These are phyloP conservation scores for Cutaneotrichosporon arboriforme DNA, from an alignment of 1,284 basidiomycete genomes.

Conservation along the genomic window DNA sequence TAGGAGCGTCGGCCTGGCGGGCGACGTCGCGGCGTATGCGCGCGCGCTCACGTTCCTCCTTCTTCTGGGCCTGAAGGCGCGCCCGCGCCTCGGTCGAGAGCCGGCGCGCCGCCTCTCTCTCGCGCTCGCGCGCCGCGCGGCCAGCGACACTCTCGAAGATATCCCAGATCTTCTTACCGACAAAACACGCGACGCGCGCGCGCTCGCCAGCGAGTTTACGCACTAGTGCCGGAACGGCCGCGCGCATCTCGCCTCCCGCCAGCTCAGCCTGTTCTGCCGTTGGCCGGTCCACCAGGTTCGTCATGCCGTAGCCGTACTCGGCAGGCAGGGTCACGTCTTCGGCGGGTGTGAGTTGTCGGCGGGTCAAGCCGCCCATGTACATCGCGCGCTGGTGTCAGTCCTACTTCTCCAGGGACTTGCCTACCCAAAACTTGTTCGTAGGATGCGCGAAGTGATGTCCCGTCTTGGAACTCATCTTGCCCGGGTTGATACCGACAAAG, in stretches of 20 bases:
- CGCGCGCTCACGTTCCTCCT: neutral
- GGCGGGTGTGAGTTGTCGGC: constrained; percentile 40
- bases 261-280: constrained; percentile 56
- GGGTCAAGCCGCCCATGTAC: constrained; percentile 51
- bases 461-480: constrained; percentile 56
- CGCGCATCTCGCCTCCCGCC: constrained; percentile 54
- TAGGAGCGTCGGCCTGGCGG: neutral
- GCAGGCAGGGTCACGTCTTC: constrained; percentile 36
- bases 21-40: neutral
- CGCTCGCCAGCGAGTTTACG: constrained; percentile 55
- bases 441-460: constrained; percentile 69
- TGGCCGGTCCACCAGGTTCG: constrained; percentile 58
- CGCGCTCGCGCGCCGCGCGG: neutral
- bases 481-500: constrained; percentile 65
- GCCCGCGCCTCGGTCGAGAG: constrained; percentile 3
- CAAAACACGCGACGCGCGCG: constrained; percentile 63
- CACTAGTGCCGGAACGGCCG: constrained; percentile 54
- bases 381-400: constrained; percentile 27
- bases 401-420: constrained; percentile 55
- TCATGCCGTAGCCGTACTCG: constrained; percentile 55
- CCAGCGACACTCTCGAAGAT: constrained; percentile 49
- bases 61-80: neutral
- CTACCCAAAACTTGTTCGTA: constrained; percentile 55
- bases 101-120: neutral
- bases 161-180: constrained; percentile 65